Percentiles rank a stretch among this genome's conserved stretches.
Evolutionary conservation across 1,284 basidiomycete genomes (phyloP).

Genomic region (Fomes fomentarius): DNA sequence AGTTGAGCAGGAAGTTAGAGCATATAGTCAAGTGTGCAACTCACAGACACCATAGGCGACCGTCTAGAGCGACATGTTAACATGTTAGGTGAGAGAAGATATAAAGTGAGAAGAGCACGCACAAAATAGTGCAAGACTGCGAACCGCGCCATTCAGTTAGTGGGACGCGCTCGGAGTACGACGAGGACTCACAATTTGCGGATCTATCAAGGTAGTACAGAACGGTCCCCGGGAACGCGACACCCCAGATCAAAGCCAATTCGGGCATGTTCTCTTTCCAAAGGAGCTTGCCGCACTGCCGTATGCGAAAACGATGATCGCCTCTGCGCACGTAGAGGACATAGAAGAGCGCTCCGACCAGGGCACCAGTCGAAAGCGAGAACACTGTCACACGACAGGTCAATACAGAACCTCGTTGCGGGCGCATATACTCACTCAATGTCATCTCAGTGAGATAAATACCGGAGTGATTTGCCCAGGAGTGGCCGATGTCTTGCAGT

Average conservation of each 20-base stretch:
- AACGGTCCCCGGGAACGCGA: not conserved
- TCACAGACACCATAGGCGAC: not conserved
- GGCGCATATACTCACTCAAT: too few relatives aligned
- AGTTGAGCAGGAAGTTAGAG: not conserved
- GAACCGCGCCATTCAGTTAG: too few relatives aligned
- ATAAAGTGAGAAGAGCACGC: not conserved
- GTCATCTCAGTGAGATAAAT: not conserved
- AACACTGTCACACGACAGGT: not conserved
- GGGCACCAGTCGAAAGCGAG: not conserved
- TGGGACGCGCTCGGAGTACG: too few relatives aligned
- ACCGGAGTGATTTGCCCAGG: not conserved
- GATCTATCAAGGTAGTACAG: not conserved
- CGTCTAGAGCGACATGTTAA: not conserved
- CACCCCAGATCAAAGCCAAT: not conserved
- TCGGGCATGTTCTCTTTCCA: constrained; percentile 4
- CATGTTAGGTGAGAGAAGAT: not conserved
- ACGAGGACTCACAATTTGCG: not conserved
- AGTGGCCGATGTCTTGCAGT: not conserved
- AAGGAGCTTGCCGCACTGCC: not conserved
- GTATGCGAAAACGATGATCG: not conserved
- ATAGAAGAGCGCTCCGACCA: not conserved
- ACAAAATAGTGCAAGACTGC: not conserved
- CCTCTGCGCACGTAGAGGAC: constrained; percentile 1
- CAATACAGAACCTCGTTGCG: not conserved
- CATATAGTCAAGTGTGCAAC: not conserved